Evolutionary conservation across 1,284 basidiomycete genomes (phyloP).

Genomic region (Tetrapyrgos nigripes): DNA sequence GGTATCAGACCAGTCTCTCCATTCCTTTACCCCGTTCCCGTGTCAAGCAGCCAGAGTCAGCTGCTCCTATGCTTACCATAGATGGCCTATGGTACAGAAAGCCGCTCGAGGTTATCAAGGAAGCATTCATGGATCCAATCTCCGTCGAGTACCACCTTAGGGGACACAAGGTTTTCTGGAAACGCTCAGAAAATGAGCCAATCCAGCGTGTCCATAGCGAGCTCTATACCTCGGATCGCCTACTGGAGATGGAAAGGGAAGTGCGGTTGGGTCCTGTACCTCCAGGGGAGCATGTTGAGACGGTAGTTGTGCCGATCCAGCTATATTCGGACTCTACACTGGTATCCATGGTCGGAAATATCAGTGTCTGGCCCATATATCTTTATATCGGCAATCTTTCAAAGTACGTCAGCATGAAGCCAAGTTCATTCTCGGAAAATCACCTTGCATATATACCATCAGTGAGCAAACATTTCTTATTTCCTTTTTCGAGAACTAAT

Average conservation of each 20-base stretch:
- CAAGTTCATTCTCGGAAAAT: slow-evolving; percentile 22
- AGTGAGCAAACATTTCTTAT: slow-evolving; percentile 6
- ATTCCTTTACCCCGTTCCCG: slow-evolving; percentile 1
- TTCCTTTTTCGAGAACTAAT: not conserved
- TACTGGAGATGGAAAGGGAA: slow-evolving; percentile 1
- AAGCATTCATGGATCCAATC: not conserved
- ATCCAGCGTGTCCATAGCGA: slow-evolving; percentile 9
- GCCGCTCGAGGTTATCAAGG: slow-evolving; percentile 3
- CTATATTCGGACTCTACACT: slow-evolving; percentile 30
- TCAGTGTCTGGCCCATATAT: slow-evolving; percentile 37
- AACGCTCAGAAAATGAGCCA: slow-evolving; percentile 4
- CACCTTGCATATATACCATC: slow-evolving; percentile 22
- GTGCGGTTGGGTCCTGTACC: not conserved
- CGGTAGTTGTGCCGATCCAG: slow-evolving; percentile 2
- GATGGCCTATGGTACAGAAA: slow-evolving; percentile 1
- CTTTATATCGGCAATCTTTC: slow-evolving; percentile 33
- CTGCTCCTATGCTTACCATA: slow-evolving; percentile 1
- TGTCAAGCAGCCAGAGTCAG: not conserved
- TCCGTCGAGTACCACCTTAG: slow-evolving; percentile 1
- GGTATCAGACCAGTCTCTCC: not conserved
- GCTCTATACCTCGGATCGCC: slow-evolving; percentile 1
- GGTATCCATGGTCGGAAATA: slow-evolving; percentile 34
- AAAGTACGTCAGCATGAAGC: slow-evolving; percentile 28
- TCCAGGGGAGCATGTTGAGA: not conserved
- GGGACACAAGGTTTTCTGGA: slow-evolving; percentile 10